Base-by-base conservation (phyloP, 1,139 yeast species). In the Debaryomyces udenii region DNA sequence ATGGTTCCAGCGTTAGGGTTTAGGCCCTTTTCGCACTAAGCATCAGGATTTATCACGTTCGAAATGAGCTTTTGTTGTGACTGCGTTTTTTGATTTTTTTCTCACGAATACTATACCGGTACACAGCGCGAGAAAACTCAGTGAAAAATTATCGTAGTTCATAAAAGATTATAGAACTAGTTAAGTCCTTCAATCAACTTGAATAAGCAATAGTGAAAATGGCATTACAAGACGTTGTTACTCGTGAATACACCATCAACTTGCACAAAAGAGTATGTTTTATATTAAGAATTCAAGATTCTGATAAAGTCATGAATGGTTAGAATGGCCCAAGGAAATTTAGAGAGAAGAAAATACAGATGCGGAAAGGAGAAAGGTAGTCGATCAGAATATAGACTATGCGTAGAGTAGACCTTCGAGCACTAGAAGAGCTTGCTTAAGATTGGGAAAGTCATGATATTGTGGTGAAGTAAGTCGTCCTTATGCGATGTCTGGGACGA, bases 181-280 rank as follows among this genome's bases (percentile, higher is more conserved):
- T 34, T 34, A 34, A 34, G 24, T 34, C 37, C 24, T 34, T 38
- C 29, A 35, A 29, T 31, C 32, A 35, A 31, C 39, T 31, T 39
- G 30, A 29, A 40, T 35, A 41, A 28, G 28, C 38, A 38, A 35
- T 35, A 52, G 50, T 68, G 58, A 81, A 79, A 79, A 86, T 89
- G 82, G 97, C 97, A 78, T 81, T 89, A 76, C 89, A 89, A 81
- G 98, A 93, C 93, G 97, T 90, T 78, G 97, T 94, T 78, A 88
- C 99, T 75, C 96, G 99, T 80, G 99, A 94, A 82, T 94, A 94
- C 90, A 94, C 99, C 84, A 91, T 94, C 79, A 93, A 94, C 91
- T 81, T 93, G 78, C 96, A 90, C 96, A 93, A 90, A 81, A 90
- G 98, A 81, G 96, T 88, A 83, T 76, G 94, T 86, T 35, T 10